Percentiles rank a stretch among this genome's conserved stretches.
Conservation (phyloP, 805 yeast species). For the Komagataella mondaviorum region DNA sequence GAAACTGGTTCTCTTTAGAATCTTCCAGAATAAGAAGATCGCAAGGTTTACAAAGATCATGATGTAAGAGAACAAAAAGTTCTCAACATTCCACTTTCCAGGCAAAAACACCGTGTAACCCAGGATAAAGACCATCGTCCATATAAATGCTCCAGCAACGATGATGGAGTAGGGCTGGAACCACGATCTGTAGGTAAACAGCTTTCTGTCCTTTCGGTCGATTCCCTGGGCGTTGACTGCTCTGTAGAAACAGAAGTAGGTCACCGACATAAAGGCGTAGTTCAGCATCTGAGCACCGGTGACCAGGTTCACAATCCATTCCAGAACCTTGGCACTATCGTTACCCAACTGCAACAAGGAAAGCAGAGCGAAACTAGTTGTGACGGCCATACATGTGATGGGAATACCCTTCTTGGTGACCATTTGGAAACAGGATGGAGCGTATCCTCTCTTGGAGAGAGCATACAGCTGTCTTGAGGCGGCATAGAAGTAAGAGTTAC, state of each 20-base stretch:
- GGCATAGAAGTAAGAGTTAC: slow-evolving; percentile 64
- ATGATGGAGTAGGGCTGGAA: slow-evolving; percentile 24
- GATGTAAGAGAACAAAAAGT: slow-evolving; percentile 27
- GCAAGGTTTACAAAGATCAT: slow-evolving; percentile 26
- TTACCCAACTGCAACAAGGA: slow-evolving; percentile 44
- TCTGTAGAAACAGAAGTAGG: slow-evolving; percentile 26
- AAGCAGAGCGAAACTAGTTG: slow-evolving; percentile 46
- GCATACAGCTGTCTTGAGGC: slow-evolving; percentile 54
- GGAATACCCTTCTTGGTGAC: slow-evolving; percentile 65
- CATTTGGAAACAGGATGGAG: slow-evolving; percentile 49
- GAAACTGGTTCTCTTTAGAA: slow-evolving; percentile 22
- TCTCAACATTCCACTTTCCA: slow-evolving; percentile 21
- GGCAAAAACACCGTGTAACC: slow-evolving; percentile 27
- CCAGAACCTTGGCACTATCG: slow-evolving; percentile 19
- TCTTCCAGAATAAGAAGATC: slow-evolving; percentile 21
- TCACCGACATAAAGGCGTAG: slow-evolving; percentile 29
- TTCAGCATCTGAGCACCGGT: slow-evolving; percentile 34
- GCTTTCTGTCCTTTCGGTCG: slow-evolving; percentile 22
- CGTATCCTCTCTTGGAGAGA: slow-evolving; percentile 54
- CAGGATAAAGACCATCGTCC: slow-evolving; percentile 19
- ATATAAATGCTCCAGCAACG: slow-evolving; percentile 12
- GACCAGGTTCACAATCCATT: slow-evolving; percentile 31
- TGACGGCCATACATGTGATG: slow-evolving; percentile 35
- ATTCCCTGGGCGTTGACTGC: slow-evolving; percentile 25
- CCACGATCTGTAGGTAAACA: slow-evolving; percentile 28